Conservation (phyloP, 176 grass and related monocot genomes). For the Puccinellia tenuiflora region DNA sequence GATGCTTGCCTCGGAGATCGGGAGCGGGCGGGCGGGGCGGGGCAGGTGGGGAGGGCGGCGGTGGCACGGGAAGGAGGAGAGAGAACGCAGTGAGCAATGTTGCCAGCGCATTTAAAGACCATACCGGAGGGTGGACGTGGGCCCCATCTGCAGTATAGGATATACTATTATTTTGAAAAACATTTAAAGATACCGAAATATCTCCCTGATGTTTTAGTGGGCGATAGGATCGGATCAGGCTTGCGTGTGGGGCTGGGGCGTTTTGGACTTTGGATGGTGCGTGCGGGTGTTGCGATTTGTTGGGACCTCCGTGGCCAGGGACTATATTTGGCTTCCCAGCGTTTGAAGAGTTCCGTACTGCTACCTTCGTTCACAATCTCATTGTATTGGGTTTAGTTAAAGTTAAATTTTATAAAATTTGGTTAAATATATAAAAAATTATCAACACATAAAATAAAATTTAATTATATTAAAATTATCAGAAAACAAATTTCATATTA, state of each 20-base stretch:
- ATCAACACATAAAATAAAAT: too few relatives aligned
- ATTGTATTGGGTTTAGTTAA: too few relatives aligned
- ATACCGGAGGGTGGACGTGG: not conserved
- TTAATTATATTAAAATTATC: too few relatives aligned
- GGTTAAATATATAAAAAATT: too few relatives aligned
- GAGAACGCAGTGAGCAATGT: not conserved
- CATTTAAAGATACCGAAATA: too few relatives aligned
- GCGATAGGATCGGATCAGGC: not conserved
- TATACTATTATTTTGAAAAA: not conserved
- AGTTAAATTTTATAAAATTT: too few relatives aligned
- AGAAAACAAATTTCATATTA: too few relatives aligned
- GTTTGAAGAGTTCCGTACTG: not conserved
- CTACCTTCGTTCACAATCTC: too few relatives aligned
- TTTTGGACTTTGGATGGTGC: not conserved
- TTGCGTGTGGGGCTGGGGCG: not conserved
- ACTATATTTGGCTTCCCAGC: not conserved
- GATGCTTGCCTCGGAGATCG: conserved; percentile 39
- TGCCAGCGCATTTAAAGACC: conserved; percentile 26
- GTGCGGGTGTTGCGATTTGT: not conserved
- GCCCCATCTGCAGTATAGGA: not conserved
- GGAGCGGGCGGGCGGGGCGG: not conserved
- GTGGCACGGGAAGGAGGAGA: not conserved
- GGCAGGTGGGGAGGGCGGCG: not conserved
- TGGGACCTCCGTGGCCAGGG: not conserved
- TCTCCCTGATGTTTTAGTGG: not conserved